Evolutionary conservation across 1,284 basidiomycete species (phyloP), one percentile per base, ranked within the genome.

Genomic region (Ganoderma lucidum): DNA sequence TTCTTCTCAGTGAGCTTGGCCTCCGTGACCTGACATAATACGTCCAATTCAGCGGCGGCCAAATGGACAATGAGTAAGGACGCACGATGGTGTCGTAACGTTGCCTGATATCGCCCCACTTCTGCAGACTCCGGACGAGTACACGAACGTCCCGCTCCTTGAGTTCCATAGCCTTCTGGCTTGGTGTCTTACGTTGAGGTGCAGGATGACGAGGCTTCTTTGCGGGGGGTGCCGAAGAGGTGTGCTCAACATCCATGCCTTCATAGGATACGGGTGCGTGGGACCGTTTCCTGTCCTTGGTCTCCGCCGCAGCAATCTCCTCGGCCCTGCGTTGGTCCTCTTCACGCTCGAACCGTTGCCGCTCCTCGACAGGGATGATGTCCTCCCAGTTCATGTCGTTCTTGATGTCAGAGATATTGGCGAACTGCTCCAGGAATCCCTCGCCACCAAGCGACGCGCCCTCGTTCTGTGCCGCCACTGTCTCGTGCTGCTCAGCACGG

Each of bases 381-480:
- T 99, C 98, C 79, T 99, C 98, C 98, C 98, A 99, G 78, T 85
- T 95, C 87, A 99, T 94, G 82, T 97, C 96, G 78, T 97, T 96
- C 87, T 99, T 99, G 78, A 99, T 93, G 81, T 99, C 98, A 80
- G 96, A 97, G 73, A 99, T 95, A 65, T 94, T 94, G 5, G 96
- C 97, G 79, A 99, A 98, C 77, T 95, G 93, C 48, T 97, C 92
- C 70, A 99, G 87, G 90, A 99, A 99, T 68, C 92, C 93, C 83
- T 99, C 96, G 68, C 98, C 97, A 81, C 98, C 98, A 19, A 98
- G 89, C 3, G 97, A 99, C 35, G 93, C 86, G 72, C 90, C 90
- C 41, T 96, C 95, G 42, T 89, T 92, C 56, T 87, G 88, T 53
- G 90, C 89, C 12, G 91, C 91, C 75, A 96, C 88, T 0, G 98